A percentile compares a stretch with the other conserved stretches of the same genome.
Evolutionary conservation across 2,329 filamentous ascomycete genomes (phyloP).

Genomic region (Cytospora piceicola): DNA sequence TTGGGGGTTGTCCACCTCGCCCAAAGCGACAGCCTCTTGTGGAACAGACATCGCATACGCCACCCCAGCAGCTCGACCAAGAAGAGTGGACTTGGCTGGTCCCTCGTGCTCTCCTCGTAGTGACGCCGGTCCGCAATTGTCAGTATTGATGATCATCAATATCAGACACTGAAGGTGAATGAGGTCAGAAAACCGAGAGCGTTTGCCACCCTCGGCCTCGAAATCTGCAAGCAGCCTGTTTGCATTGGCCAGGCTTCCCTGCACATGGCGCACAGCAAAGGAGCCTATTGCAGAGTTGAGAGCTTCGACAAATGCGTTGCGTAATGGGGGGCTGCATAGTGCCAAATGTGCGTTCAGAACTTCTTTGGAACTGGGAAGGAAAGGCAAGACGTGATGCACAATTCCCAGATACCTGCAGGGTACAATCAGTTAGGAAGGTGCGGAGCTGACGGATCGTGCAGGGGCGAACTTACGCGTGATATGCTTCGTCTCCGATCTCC

Average conservation of each 20-base stretch:
- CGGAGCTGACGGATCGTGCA: no score
- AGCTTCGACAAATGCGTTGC: conserved; percentile 67
- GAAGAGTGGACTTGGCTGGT: conserved; percentile 56
- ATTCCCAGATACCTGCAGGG: conserved; percentile 60
- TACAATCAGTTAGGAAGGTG: not conserved
- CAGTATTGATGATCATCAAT: conserved; percentile 68
- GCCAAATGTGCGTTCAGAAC: conserved; percentile 60
- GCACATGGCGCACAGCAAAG: conserved; percentile 45
- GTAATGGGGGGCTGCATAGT: conserved; percentile 59
- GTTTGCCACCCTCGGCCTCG: conserved; percentile 49
- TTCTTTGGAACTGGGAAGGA: conserved; percentile 62
- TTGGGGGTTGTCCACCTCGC: conserved; percentile 57
- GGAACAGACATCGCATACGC: conserved; percentile 64
- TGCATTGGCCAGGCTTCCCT: conserved; percentile 48
- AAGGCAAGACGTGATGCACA: conserved; percentile 69
- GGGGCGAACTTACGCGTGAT: conserved; percentile 47
- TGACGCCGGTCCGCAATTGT: conserved; percentile 55
- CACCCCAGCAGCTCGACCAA: conserved; percentile 68
- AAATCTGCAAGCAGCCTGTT: conserved; percentile 55
- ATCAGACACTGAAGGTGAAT: conserved; percentile 70
- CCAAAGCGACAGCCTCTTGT: conserved; percentile 42
- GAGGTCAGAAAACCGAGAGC: conserved; percentile 49
- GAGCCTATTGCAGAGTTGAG: conserved; percentile 63
- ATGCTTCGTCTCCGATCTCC: conserved; percentile 50
- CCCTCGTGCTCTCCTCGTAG: conserved; percentile 48